Evolutionary conservation across 805 yeast species (phyloP), one percentile per base, ranked within the genome.

Genomic region (Spathaspora passalidarum): DNA sequence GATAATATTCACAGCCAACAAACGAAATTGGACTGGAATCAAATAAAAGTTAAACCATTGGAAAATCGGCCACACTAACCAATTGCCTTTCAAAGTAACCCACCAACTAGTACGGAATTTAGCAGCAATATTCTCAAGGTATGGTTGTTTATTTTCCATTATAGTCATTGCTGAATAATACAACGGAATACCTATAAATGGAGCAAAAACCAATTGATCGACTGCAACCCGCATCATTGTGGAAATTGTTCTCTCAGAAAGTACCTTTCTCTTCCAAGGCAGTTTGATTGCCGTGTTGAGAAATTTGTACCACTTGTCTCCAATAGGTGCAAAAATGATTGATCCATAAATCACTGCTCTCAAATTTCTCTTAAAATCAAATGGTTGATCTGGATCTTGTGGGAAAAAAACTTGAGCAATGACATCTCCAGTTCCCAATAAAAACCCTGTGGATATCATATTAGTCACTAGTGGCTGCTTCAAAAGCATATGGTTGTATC

Each of bases 61-160:
- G 51, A 94, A 86, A 0, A 80, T 64, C 0, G 98, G 98, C 99
- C 98, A 94, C 10, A 92, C 85, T 43, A 73, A 59, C 91, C 96
- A 89, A 62, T 90, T 91, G 14, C 86, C 74, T 26, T 71, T 61
- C 36, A 91, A 64, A 0, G 96, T 90, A 3, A 76, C 73, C 82
- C 81, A 67, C 79, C 81, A 81, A 48, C 82, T 80, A 13, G 70
- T 65, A 2, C 64, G 40, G 19, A 84, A 55, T 51, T 78, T 82
- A 4, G 52, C 40, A 43, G 61, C 57, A 13, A 82, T 69, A 18
- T 69, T 69, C 0, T 61, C 60, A 3, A 65, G 32, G 0, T 76
- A 58, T 40, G 75, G 68, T 11, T 77, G 75, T n/a, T 46, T 42
- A 17, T 51, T 45, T 58, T 88, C 94, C 72, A 91, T 61, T 3